Evolutionary conservation across 2,329 filamentous ascomycete species (phyloP).

Genomic region (Thelonectria blattea): DNA sequence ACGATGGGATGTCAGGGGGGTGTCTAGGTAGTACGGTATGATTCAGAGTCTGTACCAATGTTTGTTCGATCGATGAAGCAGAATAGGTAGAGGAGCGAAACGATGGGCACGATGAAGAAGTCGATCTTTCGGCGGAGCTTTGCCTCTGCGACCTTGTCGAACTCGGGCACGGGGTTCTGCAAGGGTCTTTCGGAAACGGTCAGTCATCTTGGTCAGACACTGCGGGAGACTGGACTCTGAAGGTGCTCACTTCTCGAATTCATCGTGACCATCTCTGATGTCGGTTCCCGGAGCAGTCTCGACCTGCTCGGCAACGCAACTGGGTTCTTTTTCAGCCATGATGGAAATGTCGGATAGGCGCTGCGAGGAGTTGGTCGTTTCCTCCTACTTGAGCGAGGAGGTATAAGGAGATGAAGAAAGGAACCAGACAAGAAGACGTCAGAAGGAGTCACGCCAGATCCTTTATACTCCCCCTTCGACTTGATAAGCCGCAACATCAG

Average conservation of each 20-base stretch:
- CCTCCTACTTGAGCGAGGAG: not conserved
- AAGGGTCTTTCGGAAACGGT: not conserved
- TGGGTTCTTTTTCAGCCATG: not conserved
- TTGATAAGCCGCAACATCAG: not conserved
- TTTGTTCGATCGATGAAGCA: conserved; percentile 65
- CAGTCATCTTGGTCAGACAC: not conserved
- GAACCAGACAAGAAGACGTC: not conserved
- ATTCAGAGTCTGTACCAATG: not conserved
- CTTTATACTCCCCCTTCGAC: not conserved
- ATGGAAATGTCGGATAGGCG: not conserved
- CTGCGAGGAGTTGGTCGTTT: not conserved
- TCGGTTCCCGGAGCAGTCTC: not conserved
- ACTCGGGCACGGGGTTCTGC: not conserved
- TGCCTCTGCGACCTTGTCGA: conserved; percentile 24
- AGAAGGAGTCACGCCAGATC: not conserved
- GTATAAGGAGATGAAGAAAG: too few relatives aligned
- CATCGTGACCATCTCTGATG: not conserved
- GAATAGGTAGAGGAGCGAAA: conserved; percentile 65
- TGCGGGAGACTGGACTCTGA: not conserved
- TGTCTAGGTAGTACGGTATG: not conserved
- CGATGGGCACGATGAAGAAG: conserved; percentile 48
- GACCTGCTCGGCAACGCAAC: not conserved
- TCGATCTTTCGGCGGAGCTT: conserved; percentile 63
- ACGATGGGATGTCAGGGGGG: not conserved
- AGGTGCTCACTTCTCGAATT: not conserved